These are phyloP conservation scores for Globisporangium abappressorium DNA, from an alignment of 352 stramenopile species.

Conservation along the genomic window DNA sequence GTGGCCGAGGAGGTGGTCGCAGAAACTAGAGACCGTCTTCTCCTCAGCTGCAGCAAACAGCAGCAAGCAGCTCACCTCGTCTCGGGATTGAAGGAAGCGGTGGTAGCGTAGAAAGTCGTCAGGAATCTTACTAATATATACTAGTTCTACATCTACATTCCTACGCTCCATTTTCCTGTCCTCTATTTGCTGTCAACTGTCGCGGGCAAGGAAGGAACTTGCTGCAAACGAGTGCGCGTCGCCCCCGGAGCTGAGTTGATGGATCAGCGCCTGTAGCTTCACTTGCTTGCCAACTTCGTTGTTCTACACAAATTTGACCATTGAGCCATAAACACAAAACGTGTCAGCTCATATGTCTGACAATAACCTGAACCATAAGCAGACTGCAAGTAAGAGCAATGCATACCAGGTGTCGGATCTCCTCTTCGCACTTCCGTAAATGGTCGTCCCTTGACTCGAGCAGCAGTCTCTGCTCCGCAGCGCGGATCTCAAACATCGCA, in stretches of 20 bases:
- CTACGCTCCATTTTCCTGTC: not conserved
- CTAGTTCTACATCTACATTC: constrained; percentile 14
- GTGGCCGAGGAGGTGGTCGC: constrained; percentile 27
- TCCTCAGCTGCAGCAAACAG: constrained; percentile 3
- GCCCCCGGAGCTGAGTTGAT: constrained; percentile 73
- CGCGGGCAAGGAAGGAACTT: constrained; percentile 47
- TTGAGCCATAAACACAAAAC: not conserved
- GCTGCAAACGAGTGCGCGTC: constrained; percentile 45
- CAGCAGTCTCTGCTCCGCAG: constrained; percentile 52
- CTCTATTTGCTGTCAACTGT: constrained; percentile 33
- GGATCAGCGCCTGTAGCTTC: constrained; percentile 80
- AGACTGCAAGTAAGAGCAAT: not conserved
- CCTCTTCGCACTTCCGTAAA: constrained; percentile 59
- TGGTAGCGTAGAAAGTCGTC: constrained; percentile 12
- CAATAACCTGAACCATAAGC: not conserved
- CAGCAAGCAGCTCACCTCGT: constrained; percentile 2
- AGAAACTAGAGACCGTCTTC: constrained; percentile 18
- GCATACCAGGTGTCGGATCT: constrained; percentile 69
- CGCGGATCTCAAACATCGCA: constrained; percentile 56
- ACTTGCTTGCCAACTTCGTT: constrained; percentile 78
- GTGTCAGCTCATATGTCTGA: not conserved
- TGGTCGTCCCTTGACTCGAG: constrained; percentile 63
- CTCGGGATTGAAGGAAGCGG: constrained; percentile 1
- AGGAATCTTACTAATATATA: constrained; percentile 29
- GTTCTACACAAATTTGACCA: constrained; percentile 30